Percentiles rank a stretch among this genome's conserved stretches.
These are phyloP conservation scores for Colletotrichum sp. DNA, from an alignment of 2,329 filamentous ascomycete species.

Conservation along the genomic window DNA sequence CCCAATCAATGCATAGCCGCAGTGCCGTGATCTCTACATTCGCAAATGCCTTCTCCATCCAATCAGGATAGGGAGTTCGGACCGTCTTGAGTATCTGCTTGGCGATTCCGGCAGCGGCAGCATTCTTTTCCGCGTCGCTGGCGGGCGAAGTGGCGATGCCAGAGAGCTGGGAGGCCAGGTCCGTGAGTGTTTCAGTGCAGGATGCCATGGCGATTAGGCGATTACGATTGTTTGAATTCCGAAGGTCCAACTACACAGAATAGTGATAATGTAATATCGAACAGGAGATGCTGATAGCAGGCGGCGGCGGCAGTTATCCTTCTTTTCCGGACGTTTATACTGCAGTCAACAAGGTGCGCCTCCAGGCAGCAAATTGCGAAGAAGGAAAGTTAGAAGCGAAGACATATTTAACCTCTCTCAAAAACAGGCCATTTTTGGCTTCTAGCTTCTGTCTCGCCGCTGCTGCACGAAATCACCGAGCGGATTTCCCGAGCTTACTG, in stretches of 20 bases:
- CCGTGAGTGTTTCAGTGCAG: background rate
- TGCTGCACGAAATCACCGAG: background rate
- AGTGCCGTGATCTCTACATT: background rate
- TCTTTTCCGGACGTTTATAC: background rate
- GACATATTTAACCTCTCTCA: background rate
- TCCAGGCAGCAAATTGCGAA: no score
- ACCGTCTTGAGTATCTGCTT: background rate
- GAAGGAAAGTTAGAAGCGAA: no score
- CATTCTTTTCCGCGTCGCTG: background rate
- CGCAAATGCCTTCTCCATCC: background rate
- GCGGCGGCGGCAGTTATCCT: background rate
- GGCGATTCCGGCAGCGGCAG: background rate
- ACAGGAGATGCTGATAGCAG: background rate
- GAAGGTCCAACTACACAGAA: background rate
- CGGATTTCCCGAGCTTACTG: background rate
- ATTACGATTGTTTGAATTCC: background rate
- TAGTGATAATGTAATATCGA: background rate
- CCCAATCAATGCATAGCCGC: constrained; percentile 35
- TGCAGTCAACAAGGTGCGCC: no score
- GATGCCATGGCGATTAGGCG: background rate
- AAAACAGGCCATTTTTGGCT: background rate
- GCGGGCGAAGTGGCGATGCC: background rate
- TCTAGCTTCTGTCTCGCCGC: background rate
- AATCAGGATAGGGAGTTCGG: background rate
- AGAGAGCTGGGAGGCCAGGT: background rate